Evolutionary conservation across 345 rosid genomes (phyloP).

Genomic region (Eucalyptus dawsonii): DNA sequence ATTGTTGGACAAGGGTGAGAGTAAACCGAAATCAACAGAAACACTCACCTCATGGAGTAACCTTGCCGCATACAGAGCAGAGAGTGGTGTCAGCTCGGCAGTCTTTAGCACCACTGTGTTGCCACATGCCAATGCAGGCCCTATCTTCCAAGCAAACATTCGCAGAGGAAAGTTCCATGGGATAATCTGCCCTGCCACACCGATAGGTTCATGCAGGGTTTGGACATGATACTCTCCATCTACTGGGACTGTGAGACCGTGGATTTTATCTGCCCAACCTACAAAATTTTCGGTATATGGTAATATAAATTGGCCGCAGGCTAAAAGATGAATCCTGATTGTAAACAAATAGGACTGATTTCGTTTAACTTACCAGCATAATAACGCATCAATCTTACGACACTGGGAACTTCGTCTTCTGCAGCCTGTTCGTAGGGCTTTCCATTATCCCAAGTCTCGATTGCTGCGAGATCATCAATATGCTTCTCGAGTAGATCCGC

Average conservation of each 20-base stretch:
- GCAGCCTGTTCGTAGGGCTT: slow-evolving; percentile 78
- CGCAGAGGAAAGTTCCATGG: slow-evolving; percentile 24
- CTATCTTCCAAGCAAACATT: slow-evolving; percentile 14
- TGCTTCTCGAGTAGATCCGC: slow-evolving; percentile 85
- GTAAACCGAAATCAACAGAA: not conserved
- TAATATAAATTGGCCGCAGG: not conserved
- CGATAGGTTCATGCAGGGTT: slow-evolving; percentile 19
- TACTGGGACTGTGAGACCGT: slow-evolving; percentile 7
- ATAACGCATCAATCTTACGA: slow-evolving; percentile 54
- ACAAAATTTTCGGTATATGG: not conserved
- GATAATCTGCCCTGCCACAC: slow-evolving; percentile 14
- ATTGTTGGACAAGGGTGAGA: not conserved
- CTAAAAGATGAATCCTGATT: not conserved
- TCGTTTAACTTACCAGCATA: slow-evolving; percentile 46
- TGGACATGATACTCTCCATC: slow-evolving; percentile 9
- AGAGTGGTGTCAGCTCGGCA: slow-evolving; percentile 18
- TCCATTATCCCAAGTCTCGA: slow-evolving; percentile 95
- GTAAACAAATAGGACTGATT: not conserved
- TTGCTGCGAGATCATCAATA: slow-evolving; percentile 70
- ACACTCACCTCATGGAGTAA: slow-evolving; percentile 63
- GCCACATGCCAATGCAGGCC: slow-evolving; percentile 18
- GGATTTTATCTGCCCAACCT: slow-evolving; percentile 21
- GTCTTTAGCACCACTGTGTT: slow-evolving; percentile 15
- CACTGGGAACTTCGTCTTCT: slow-evolving; percentile 51
- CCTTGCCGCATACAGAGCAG: slow-evolving; percentile 22